A percentile compares a stretch with the other conserved stretches of the same genome.
phyloP scores from a whole-genome alignment of 257 asterid species.

The Leonotis leonurus region DNA sequence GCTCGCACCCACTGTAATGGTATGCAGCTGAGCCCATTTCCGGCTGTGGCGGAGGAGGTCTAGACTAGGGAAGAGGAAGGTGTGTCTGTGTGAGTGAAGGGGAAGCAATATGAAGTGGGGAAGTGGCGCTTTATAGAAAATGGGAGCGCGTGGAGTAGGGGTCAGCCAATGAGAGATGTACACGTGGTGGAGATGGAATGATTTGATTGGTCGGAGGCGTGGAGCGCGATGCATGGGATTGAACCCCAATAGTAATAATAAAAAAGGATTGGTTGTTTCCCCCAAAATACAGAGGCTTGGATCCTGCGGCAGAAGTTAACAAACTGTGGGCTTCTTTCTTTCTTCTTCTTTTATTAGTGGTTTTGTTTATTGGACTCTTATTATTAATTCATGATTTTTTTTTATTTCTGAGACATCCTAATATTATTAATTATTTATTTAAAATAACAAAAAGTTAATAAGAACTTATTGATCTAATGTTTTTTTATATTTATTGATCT shows the following conservation, averaged over 20 bases:
- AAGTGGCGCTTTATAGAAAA: conserved; percentile 27
- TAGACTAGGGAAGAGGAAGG: background rate
- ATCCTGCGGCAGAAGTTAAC: conserved; percentile 14
- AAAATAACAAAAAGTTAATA: too few relatives aligned
- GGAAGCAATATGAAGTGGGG: background rate
- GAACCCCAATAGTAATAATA: too few relatives aligned
- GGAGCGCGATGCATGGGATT: background rate
- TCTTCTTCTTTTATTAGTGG: background rate
- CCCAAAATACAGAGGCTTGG: conserved; percentile 28
- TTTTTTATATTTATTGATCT: too few relatives aligned
- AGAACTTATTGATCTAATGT: too few relatives aligned
- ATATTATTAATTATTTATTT: too few relatives aligned
- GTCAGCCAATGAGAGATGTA: background rate
- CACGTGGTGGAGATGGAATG: background rate
- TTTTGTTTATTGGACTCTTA: too few relatives aligned
- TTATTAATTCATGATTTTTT: too few relatives aligned
- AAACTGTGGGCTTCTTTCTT: background rate
- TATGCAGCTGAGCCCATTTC: conserved; percentile 39
- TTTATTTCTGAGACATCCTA: too few relatives aligned
- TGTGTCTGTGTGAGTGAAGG: conserved; percentile 11
- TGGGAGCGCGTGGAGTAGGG: background rate
- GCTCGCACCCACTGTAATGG: conserved; percentile 43
- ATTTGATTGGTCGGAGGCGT: conserved; percentile 9
- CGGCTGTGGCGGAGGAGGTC: background rate
- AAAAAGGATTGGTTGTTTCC: conserved; percentile 24